phyloP scores from a whole-genome alignment of 1,284 basidiomycete genomes.

The Papiliotrema fonsecae region DNA sequence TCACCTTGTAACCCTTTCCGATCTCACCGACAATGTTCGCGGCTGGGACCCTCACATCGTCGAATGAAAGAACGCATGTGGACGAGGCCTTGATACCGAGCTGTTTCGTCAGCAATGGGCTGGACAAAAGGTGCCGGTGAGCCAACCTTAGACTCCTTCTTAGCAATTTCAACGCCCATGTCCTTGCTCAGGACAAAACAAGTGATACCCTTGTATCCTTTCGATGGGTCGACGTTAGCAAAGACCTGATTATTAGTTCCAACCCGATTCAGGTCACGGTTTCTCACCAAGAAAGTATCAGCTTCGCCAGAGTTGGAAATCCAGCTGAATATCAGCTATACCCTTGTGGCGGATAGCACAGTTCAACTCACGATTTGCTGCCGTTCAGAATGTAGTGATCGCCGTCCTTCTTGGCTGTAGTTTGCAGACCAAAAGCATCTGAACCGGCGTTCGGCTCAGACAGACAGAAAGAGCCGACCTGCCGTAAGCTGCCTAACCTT shows the following conservation, averaged over 20 bases:
- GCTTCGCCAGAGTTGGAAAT: constrained; percentile 98
- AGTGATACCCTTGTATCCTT: constrained; percentile 98
- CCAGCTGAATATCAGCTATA: constrained; percentile 56
- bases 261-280: not conserved
- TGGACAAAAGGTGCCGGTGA: constrained; percentile 24
- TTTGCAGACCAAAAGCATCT: constrained; percentile 95
- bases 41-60: constrained; percentile 85
- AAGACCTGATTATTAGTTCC: constrained; percentile 60
- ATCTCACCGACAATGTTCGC: constrained; percentile 82
- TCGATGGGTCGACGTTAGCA: constrained; percentile 88
- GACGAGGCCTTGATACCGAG: constrained; percentile 96
- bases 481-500: constrained; percentile 3
- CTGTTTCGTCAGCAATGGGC: constrained; percentile 28
- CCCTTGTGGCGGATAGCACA: not conserved
- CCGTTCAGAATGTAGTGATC: constrained; percentile 78
- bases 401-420: constrained; percentile 74
- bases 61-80: constrained; percentile 93
- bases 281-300: constrained; percentile 61
- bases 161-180: constrained; percentile 95
- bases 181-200: constrained; percentile 95
- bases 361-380: constrained; percentile 71
- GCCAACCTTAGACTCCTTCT: constrained; percentile 89
- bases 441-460: constrained; percentile 91
- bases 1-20: constrained; percentile 89
- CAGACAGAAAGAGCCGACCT: constrained; percentile 95